A percentile compares a stretch with the other conserved stretches of the same genome.
These are phyloP conservation scores for Geotrichum histeridarum DNA, from an alignment of 1,139 yeast genomes.

Conservation along the genomic window DNA sequence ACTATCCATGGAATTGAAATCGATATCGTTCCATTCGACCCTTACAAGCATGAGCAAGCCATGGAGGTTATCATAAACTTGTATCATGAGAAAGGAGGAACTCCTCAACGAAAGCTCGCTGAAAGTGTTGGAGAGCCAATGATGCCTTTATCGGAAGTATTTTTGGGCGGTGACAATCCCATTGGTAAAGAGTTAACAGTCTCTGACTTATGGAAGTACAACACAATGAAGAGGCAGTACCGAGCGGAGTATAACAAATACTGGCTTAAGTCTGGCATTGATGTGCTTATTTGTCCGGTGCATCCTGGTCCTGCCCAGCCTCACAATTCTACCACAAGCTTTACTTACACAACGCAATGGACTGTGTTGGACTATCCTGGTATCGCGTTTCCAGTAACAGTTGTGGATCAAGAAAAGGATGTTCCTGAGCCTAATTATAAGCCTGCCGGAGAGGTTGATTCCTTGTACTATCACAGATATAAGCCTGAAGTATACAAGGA, in stretches of 20 bases:
- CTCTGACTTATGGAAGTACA: slow-evolving; percentile 38
- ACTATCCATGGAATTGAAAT: slow-evolving; percentile 26
- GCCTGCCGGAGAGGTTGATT: slow-evolving; percentile 34
- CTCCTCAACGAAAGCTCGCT: slow-evolving; percentile 35
- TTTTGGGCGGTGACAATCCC: slow-evolving; percentile 20
- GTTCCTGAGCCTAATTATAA: slow-evolving; percentile 25
- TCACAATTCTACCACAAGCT: slow-evolving; percentile 58
- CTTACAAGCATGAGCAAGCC: slow-evolving; percentile 38
- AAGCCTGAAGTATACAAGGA: slow-evolving; percentile 39
- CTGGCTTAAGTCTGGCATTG: slow-evolving; percentile 53
- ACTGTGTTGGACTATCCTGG: slow-evolving; percentile 51
- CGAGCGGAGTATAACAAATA: slow-evolving; percentile 36
- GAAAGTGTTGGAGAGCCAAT: slow-evolving; percentile 47
- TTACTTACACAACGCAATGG: slow-evolving; percentile 55
- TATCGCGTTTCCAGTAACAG: slow-evolving; percentile 50
- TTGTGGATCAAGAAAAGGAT: slow-evolving; percentile 43
- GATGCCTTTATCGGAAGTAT: slow-evolving; percentile 28
- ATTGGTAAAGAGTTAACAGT: slow-evolving; percentile 27
- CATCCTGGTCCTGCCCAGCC: slow-evolving; percentile 70
- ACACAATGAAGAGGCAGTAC: slow-evolving; percentile 32
- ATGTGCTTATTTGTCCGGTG: slow-evolving; percentile 63
- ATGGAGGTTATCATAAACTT: slow-evolving; percentile 40
- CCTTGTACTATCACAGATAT: slow-evolving; percentile 32
- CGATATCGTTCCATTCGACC: slow-evolving; percentile 45
- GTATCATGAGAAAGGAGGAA: slow-evolving; percentile 49